Conservation (phyloP, 139 green algal species). For the Asterochloris erici region DNA sequence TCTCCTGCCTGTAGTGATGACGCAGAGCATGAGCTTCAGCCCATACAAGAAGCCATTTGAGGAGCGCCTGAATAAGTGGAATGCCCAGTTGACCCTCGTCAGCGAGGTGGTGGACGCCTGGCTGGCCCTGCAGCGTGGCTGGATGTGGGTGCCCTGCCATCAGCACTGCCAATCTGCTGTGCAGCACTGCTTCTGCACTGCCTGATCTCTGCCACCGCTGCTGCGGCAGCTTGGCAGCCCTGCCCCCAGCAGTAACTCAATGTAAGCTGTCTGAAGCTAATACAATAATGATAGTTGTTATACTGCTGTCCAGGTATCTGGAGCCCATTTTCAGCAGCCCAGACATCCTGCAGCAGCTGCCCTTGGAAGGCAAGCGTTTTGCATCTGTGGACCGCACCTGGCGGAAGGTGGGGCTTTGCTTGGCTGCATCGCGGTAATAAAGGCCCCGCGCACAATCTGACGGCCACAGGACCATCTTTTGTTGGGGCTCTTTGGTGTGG, state of each 20-base stretch:
- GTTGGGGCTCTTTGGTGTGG: too few relatives aligned
- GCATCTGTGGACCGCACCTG: slow-evolving; percentile 73
- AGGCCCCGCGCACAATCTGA: too few relatives aligned
- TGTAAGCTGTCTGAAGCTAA: too few relatives aligned
- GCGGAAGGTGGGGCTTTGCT: slow-evolving; percentile 67
- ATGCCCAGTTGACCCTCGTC: slow-evolving; percentile 42
- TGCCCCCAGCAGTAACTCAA: neutral
- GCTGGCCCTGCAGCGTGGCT: slow-evolving; percentile 5
- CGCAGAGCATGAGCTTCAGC: slow-evolving; percentile 61
- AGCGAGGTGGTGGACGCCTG: slow-evolving; percentile 30
- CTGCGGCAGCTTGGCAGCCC: slow-evolving; percentile 59
- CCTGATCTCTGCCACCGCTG: slow-evolving; percentile 60
- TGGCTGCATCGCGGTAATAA: slow-evolving; percentile 41
- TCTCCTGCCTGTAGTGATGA: slow-evolving; percentile 14
- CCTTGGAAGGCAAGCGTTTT: slow-evolving; percentile 80
- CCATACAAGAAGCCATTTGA: slow-evolving; percentile 77
- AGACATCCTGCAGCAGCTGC: slow-evolving; percentile 88
- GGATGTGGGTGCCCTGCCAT: slow-evolving; percentile 9
- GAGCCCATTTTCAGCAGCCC: slow-evolving; percentile 80
- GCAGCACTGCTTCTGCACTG: slow-evolving; percentile 65
- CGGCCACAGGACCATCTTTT: too few relatives aligned
- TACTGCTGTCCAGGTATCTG: slow-evolving; percentile 75
- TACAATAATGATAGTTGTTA: too few relatives aligned
- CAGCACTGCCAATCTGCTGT: too few relatives aligned
- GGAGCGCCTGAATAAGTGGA: slow-evolving; percentile 42